phyloP scores from a whole-genome alignment of 257 asterid genomes.

The Primulina tabacum region DNA sequence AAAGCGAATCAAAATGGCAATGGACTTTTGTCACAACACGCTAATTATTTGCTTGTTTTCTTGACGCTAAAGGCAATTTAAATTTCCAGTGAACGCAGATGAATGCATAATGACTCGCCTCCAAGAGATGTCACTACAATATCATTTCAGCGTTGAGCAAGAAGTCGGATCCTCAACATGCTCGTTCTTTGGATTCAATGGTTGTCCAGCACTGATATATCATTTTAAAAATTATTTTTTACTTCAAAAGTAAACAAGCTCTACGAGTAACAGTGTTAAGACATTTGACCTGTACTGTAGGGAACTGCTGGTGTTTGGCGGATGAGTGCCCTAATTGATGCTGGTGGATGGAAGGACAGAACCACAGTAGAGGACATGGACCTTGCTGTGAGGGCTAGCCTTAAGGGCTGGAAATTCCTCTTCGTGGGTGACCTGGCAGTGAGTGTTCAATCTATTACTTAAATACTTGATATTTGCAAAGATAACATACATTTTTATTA shows the following conservation, averaged over 20 bases:
- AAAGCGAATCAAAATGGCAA: background rate
- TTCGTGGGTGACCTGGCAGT: constrained; percentile 62
- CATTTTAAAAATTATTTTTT: background rate
- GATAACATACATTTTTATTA: constrained; percentile 15
- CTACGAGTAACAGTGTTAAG: constrained; percentile 7
- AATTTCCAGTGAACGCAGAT: constrained; percentile 58
- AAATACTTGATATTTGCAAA: constrained; percentile 14
- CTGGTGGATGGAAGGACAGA: constrained; percentile 82
- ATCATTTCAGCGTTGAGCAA: constrained; percentile 71
- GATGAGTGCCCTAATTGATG: constrained; percentile 58
- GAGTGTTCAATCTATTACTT: constrained; percentile 27
- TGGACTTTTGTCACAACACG: background rate
- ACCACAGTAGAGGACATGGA: constrained; percentile 90
- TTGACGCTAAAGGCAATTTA: constrained; percentile 15
- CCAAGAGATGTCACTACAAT: constrained; percentile 70
- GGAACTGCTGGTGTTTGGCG: constrained; percentile 83
- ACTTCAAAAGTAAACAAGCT: constrained; percentile 8
- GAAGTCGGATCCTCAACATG: constrained; percentile 80
- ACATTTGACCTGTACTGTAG: constrained; percentile 32
- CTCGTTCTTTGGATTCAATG: constrained; percentile 69
- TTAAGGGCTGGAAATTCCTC: constrained; percentile 72
- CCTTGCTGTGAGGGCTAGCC: constrained; percentile 78
- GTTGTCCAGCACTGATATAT: constrained; percentile 29
- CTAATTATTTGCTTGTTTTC: background rate
- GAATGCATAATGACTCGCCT: constrained; percentile 77